Conservation (phyloP, 1,284 basidiomycete species). For the Somion occarium region DNA sequence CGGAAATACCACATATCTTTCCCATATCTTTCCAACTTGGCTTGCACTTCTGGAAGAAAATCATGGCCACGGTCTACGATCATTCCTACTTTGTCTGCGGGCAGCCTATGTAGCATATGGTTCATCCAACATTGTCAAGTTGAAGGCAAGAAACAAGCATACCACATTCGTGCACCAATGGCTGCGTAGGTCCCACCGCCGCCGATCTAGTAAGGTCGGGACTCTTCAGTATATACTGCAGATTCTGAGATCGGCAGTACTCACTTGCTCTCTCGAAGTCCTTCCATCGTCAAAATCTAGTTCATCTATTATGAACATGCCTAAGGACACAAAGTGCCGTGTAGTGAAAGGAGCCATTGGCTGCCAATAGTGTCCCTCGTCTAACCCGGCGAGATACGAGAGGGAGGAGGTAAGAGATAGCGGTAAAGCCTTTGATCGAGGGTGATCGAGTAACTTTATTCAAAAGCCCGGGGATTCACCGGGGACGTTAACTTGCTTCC, state of each 20-base stretch:
- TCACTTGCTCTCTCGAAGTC: conserved; percentile 47
- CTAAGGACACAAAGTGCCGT: conserved; percentile 55
- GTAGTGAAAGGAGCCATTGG: not conserved
- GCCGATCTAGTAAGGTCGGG: conserved; percentile 77
- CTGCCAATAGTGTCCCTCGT: too few species aligned
- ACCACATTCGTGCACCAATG: conserved; percentile 80
- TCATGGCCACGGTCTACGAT: conserved; percentile 82
- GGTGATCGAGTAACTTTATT: too few species aligned
- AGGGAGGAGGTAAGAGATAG: too few species aligned
- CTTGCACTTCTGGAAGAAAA: conserved; percentile 61
- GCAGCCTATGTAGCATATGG: conserved; percentile 43
- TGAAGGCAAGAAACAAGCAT: not conserved
- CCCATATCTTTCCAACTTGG: conserved; percentile 61
- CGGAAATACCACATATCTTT: conserved; percentile 80
- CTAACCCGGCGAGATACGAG: too few species aligned
- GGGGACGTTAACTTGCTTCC: too few species aligned
- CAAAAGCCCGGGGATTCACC: too few species aligned
- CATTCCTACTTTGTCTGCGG: conserved; percentile 65
- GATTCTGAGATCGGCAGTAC: too few species aligned
- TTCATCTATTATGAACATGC: conserved; percentile 91
- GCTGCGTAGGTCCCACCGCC: conserved; percentile 83
- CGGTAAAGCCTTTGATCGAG: too few species aligned
- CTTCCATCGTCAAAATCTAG: conserved; percentile 57
- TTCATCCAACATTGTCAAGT: not conserved
- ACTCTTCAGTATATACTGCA: too few species aligned